Evolutionary conservation across 768 basidiomycete species (phyloP), one percentile per base, ranked within the genome.

Genomic region (Amyloporia xantha): DNA sequence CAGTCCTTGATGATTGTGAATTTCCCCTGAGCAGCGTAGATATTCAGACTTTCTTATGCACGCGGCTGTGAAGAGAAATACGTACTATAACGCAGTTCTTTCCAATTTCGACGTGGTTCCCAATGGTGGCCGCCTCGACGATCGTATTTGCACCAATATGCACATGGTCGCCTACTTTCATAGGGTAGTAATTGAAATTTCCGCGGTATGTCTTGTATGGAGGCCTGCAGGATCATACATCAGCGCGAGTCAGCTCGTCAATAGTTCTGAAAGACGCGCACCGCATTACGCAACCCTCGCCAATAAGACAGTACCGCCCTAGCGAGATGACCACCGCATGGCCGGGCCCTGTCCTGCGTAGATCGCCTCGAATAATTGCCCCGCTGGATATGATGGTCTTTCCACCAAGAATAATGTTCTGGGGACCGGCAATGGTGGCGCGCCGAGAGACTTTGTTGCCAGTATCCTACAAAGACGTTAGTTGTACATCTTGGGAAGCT

Each of bases 1-100:
- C 93, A 94, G 61, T 98, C 95, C 63, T 97, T 96, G 65, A 97
- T 93, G 50, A 95, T 93, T 0, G 86, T 84, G 59, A 98, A 96
- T 65, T 96, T 93, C 20, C 96, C 94, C 94, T 97, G 58, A 15
- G 15, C 15, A 41, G 17, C 6, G 3, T 11, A 19, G 12, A 27
- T n/a, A 44, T 7, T 19, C 17, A 5, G 9, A n/a, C n/a, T n/a
- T n/a, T n/a, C n/a, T 11, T 9, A 4, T 5, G 19, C 5, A 20
- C 5, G 21, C n/a, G 30, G 4, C 25, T 6, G 11, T 6, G 35
- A 5, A 20, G 27, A 33, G 4, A 7, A 49, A 10, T 11, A 68
- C 86, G 52, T 58, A 93, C 95, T 55, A 99, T 90, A 53, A 98
- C 82, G 62, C 94, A 95, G 62, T 91, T 91, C 70, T 88, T 90